phyloP scores from a whole-genome alignment of 495 filamentous ascomycete genomes.

The Penicillium nucicola region DNA sequence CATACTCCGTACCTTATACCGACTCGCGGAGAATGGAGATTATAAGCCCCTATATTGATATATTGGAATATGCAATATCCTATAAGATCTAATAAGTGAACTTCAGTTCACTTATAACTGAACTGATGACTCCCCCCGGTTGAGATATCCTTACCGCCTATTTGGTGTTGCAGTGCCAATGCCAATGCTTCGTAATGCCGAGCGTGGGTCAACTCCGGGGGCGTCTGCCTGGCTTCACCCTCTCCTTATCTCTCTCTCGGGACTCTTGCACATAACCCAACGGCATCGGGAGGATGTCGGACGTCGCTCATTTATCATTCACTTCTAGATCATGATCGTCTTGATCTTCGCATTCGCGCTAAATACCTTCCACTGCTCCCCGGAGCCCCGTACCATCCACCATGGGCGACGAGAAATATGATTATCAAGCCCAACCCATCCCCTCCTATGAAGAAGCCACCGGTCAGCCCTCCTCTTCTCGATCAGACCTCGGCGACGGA shows the following conservation, averaged over 20 bases:
- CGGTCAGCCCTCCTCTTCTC: constrained; percentile 58
- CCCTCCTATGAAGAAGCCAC: constrained; percentile 93
- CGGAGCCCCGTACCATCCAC: constrained; percentile 29
- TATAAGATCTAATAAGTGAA: too few relatives aligned
- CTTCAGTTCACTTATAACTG: too few relatives aligned
- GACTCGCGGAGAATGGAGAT: too few relatives aligned
- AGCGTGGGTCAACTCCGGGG: constrained; percentile 9
- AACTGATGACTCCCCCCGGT: too few relatives aligned
- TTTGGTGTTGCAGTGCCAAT: neutral
- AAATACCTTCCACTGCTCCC: constrained; percentile 32
- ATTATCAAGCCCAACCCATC: constrained; percentile 74
- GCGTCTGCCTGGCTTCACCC: constrained; percentile 1
- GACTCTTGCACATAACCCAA: constrained; percentile 1
- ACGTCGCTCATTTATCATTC: constrained; percentile 28
- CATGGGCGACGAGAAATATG: constrained; percentile 59
- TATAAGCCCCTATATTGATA: too few relatives aligned
- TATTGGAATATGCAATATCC: too few relatives aligned
- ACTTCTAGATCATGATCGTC: constrained; percentile 44
- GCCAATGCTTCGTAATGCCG: constrained; percentile 5
- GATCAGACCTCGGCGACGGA: constrained; percentile 58
- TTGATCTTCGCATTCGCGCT: constrained; percentile 27
- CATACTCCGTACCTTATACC: too few relatives aligned
- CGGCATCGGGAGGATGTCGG: constrained; percentile 31
- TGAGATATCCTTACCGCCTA: constrained; percentile 2
- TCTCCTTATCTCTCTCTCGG: constrained; percentile 9